Base-by-base conservation (phyloP, 2,329 filamentous ascomycete genomes). In the Colletotrichum sp. region DNA sequence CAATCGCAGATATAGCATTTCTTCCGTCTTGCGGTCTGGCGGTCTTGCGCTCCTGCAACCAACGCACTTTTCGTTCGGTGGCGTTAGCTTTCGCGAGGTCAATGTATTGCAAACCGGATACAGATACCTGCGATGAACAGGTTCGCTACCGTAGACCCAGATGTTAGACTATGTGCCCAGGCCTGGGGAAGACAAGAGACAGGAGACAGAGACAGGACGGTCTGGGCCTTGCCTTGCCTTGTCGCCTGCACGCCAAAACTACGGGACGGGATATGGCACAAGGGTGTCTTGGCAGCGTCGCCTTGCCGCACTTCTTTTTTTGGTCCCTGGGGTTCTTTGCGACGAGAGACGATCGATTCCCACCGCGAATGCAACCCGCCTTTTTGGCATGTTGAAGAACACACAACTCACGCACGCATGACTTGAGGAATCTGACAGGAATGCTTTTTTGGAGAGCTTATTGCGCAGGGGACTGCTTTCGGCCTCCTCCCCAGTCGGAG, bases 291-390 rank as follows among this genome's bases (percentile, higher is more conserved):
- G 70, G 74, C 74, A 32, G 22, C 32, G 59, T 62, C 59, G 28
- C 44, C 30, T 71, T 18, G 28, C 66, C 44, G 69, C 44, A 48
- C 22, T 68, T 75, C 48, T 59, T 69, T 60, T 66, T 69, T 60
- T 13, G 64, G 28, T 26, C 26, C 26, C 26, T 8, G 13, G 55
- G 55, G 4, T 24, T 9, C 26, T 64, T 60, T 60, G 70, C 57
- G 70, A 69, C 74, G 24, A 64, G 39, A 57, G 59, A 76, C 60
- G 13, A 57, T 44, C 62, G 62, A 36, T 73, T 71, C 59, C 60
- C 55, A 39, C 60, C n/a, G 62, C 39, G n/a, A 32, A 55, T 55
- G 60, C 66, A 72, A 55, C 69, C 32, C 52, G 30, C 57, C 57
- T 59, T 68, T 44, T 44, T 44, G 39, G 67, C 59, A 71, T 59